A percentile compares a stretch with the other conserved stretches of the same genome.
These are phyloP conservation scores for Plantago lanceolata DNA, from an alignment of 305 asterid species.

Conservation along the genomic window DNA sequence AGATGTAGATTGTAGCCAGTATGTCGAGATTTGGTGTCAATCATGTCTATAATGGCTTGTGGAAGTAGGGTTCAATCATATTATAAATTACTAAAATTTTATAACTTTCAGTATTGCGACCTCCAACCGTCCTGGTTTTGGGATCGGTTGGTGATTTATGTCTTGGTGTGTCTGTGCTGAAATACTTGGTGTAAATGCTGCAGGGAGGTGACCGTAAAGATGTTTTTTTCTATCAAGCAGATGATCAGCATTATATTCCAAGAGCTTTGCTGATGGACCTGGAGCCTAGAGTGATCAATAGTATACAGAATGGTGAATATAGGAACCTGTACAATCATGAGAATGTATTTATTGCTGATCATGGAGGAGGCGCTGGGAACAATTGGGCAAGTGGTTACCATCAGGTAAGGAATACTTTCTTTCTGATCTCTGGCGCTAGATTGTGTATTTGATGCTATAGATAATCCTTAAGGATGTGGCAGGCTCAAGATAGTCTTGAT, in stretches of 20 bases:
- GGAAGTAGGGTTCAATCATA: too few species aligned
- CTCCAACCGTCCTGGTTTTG: neutral
- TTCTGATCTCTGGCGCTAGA: neutral
- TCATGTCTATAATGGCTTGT: too few species aligned
- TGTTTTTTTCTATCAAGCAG: slow-evolving; percentile 98
- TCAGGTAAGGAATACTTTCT: slow-evolving; percentile 51
- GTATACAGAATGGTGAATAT: slow-evolving; percentile 94
- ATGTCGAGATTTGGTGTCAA: too few species aligned
- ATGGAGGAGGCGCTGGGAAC: slow-evolving; percentile 99
- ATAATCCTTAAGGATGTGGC: neutral
- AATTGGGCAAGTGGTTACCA: slow-evolving; percentile 99
- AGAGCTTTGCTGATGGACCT: slow-evolving; percentile 95
- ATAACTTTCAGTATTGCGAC: neutral
- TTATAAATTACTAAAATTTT: too few species aligned
- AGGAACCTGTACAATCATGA: slow-evolving; percentile 95
- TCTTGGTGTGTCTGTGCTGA: neutral
- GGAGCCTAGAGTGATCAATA: slow-evolving; percentile 96
- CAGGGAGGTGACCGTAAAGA: slow-evolving; percentile 99
- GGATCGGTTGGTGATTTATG: neutral
- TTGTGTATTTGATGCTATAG: neutral
- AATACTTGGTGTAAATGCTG: slow-evolving; percentile 15
- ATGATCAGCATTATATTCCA: slow-evolving; percentile 95
- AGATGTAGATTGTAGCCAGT: too few species aligned
- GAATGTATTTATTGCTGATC: slow-evolving; percentile 80
- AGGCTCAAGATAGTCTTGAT: neutral